A percentile compares a stretch with the other conserved stretches of the same genome.
These are phyloP conservation scores for Astragalus glycyphyllos DNA, from an alignment of 306 rosid species.

Conservation along the genomic window DNA sequence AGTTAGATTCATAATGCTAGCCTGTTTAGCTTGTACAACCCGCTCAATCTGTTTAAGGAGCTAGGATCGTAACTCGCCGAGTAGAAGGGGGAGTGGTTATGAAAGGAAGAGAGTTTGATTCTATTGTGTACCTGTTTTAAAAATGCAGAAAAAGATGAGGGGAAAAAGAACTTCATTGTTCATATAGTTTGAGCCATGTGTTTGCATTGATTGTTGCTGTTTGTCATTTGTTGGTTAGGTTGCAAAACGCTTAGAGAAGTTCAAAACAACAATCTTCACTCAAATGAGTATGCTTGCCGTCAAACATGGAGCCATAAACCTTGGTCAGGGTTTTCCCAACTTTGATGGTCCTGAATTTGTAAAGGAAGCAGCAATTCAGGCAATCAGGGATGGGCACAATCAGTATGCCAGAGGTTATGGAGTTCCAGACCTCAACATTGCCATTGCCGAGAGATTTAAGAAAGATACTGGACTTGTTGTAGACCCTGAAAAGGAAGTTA, in stretches of 20 bases:
- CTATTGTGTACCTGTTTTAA: slow-evolving; percentile 1
- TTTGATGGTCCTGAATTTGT: slow-evolving; percentile 95
- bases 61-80: not conserved
- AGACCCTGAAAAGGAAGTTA: slow-evolving; percentile 84
- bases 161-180: not conserved
- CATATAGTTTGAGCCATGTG: not conserved
- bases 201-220: slow-evolving; percentile 6
- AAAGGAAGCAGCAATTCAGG: slow-evolving; percentile 95
- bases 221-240: slow-evolving; percentile 58
- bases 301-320: slow-evolving; percentile 88
- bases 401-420: slow-evolving; percentile 91
- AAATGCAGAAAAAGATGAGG: not conserved
- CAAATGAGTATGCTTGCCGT: slow-evolving; percentile 87
- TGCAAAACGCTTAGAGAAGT: slow-evolving; percentile 90
- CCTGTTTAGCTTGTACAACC: slow-evolving; percentile 17
- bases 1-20: slow-evolving; percentile 21
- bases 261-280: slow-evolving; percentile 89
- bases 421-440: slow-evolving; percentile 75
- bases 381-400: slow-evolving; percentile 82
- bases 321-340: slow-evolving; percentile 96
- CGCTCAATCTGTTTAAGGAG: slow-evolving; percentile 9
- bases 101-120: slow-evolving; percentile 14
- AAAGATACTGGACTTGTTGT: slow-evolving; percentile 75
- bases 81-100: slow-evolving; percentile 16
- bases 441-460: slow-evolving; percentile 83